Evolutionary conservation across 2,329 filamentous ascomycete species (phyloP).

Genomic region (Neonectria hederae): DNA sequence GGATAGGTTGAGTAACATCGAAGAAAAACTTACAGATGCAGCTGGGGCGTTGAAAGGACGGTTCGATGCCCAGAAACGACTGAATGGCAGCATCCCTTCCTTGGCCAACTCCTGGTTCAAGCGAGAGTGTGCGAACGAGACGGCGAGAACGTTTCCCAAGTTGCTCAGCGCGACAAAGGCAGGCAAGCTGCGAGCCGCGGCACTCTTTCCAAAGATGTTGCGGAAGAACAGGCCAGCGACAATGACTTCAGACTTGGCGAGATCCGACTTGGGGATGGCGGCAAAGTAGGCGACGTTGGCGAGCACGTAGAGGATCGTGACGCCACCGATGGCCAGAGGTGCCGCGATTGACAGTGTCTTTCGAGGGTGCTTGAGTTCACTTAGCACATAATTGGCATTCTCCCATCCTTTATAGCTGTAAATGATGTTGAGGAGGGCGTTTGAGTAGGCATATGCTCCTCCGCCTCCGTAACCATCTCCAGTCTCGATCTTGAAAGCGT

Average conservation of each 20-base stretch:
- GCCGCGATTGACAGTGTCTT: conserved; percentile 65
- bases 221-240: conserved; percentile 70
- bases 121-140: conserved; percentile 67
- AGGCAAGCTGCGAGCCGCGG: conserved; percentile 58
- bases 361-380: conserved; percentile 64
- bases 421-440: conserved; percentile 66
- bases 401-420: conserved; percentile 73
- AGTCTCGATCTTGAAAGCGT: conserved; percentile 59
- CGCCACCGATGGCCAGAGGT: conserved; percentile 65
- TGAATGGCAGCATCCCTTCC: conserved; percentile 73
- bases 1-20: background rate
- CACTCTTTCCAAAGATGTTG: conserved; percentile 67
- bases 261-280: conserved; percentile 66
- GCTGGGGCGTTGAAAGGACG: conserved; percentile 73
- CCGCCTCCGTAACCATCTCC: conserved; percentile 58
- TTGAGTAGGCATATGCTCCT: conserved; percentile 63
- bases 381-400: conserved; percentile 69
- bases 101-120: conserved; percentile 74
- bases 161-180: conserved; percentile 70
- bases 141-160: conserved; percentile 69
- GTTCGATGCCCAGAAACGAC: conserved; percentile 74
- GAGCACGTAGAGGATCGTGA: conserved; percentile 69
- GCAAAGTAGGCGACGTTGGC: conserved; percentile 74
- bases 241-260: conserved; percentile 67
- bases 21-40: conserved; percentile 53